These are phyloP conservation scores for Barnettozyma sucrosica DNA, from an alignment of 805 yeast species.

Conservation along the genomic window DNA sequence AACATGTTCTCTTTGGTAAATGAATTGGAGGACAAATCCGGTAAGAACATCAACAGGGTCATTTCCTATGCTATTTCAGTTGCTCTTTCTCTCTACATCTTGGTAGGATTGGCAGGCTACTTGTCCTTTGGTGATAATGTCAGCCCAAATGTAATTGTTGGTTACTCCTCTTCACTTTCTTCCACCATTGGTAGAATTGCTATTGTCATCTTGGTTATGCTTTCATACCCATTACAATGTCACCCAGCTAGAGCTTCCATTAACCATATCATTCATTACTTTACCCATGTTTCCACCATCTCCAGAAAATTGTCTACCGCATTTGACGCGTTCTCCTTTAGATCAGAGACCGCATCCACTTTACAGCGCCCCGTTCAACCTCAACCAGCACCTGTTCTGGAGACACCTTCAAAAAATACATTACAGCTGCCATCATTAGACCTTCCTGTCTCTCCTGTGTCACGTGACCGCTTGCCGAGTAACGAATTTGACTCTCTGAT, in stretches of 20 bases:
- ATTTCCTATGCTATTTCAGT: conserved; percentile 48
- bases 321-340: conserved; percentile 6
- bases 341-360: conserved; percentile 5
- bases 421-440: conserved; percentile 6
- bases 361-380: not conserved
- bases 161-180: conserved; percentile 60
- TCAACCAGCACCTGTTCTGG: not conserved
- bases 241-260: conserved; percentile 86
- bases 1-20: conserved; percentile 87
- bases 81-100: conserved; percentile 56
- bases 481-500: conserved; percentile 10
- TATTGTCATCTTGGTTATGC: conserved; percentile 71
- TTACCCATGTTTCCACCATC: conserved; percentile 26
- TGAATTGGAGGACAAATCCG: conserved; percentile 58
- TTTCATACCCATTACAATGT: conserved; percentile 85
- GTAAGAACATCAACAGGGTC: conserved; percentile 40
- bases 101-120: conserved; percentile 80
- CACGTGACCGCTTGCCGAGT: not conserved
- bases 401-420: conserved; percentile 2
- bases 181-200: conserved; percentile 77
- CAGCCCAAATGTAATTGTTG: conserved; percentile 70
- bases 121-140: conserved; percentile 80
- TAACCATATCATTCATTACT: conserved; percentile 60
- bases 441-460: not conserved
- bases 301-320: conserved; percentile 19